Evolutionary conservation across 257 asterid genomes (phyloP).

Genomic region (Solanum chiquidenum): DNA sequence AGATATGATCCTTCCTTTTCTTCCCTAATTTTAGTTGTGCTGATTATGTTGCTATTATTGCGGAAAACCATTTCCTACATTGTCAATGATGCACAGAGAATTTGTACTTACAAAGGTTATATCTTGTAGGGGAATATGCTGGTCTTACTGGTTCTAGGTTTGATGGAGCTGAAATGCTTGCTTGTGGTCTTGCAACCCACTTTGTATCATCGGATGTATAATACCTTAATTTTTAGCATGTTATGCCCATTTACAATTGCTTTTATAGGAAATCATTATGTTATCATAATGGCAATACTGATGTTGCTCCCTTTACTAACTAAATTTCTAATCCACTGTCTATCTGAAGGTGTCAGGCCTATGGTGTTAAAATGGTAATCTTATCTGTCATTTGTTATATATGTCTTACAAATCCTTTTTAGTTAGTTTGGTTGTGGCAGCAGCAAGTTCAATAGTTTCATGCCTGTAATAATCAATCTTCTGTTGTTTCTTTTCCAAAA

Average conservation of each 20-base stretch:
- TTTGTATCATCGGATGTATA: conserved; percentile 63
- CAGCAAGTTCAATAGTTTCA: neutral
- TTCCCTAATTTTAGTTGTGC: too few species aligned
- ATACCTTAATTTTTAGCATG: neutral
- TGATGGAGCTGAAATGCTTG: conserved; percentile 89
- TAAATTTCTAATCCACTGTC: neutral
- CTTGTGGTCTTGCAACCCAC: conserved; percentile 84
- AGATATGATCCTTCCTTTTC: neutral
- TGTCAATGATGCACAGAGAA: neutral
- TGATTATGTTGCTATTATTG: neutral
- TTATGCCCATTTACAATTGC: neutral
- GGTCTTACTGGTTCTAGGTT: conserved; percentile 76
- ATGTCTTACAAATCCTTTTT: neutral
- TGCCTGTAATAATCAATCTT: neutral
- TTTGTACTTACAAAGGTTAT: neutral
- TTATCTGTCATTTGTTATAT: neutral
- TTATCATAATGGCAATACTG: too few species aligned
- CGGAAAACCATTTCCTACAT: neutral
- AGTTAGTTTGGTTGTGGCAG: neutral
- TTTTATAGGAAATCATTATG: neutral
- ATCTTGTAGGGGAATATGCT: conserved; percentile 64
- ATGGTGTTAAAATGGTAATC: neutral
- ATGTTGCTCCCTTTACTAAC: neutral
- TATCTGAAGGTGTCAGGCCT: neutral
- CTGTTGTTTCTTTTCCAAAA: neutral